Evolutionary conservation across 2,329 filamentous ascomycete genomes (phyloP), one percentile per base, ranked within the genome.

Genomic region (Talaromyces sp.): DNA sequence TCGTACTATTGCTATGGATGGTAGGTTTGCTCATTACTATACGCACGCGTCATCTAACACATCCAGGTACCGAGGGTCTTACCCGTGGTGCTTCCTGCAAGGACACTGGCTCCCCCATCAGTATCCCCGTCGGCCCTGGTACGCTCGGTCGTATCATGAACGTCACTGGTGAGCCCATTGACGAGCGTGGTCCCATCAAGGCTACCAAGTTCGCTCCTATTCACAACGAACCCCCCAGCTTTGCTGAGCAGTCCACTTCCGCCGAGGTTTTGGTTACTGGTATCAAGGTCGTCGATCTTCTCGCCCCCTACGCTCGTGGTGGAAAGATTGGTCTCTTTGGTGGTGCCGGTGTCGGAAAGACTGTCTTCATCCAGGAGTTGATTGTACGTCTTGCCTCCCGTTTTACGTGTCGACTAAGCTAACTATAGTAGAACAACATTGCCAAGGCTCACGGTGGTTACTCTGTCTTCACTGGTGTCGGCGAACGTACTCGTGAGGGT

Each of bases 271-370:
- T 99, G 74, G 91, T 96, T 77, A 99, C 95, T 74, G 95, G 95
- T 90, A 99, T 99, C 89, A 99, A 99, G 91, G 95, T 99, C 82
- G 95, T 99, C 85, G 95, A 99, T 83, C 88, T 99, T 73, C 89
- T 99, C 78, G 95, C 95, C 77, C 95, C 95, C 78, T 99, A 99
- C 84, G 95, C 95, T 81, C 95, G 95, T 96, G 95, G 95, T 92
- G 95, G 95, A 89, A 99, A 99, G 91, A 99, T 99, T 88, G 95
- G 95, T 92, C 93, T 99, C 75, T 99, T 99, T 86, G 95, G 95
- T 85, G 95, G 95, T 94, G 95, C 95, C 77, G 95, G 95, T 96
- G 95, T 99, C 87, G 95, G 95, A 84, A 99, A 99, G 91, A 99
- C 95, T 82, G 95, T 99, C 81, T 99, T 98, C 88, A 99, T 99